Evolutionary conservation across 257 asterid genomes (phyloP), one percentile per base, ranked within the genome.

Genomic region (Asclepias syriaca): DNA sequence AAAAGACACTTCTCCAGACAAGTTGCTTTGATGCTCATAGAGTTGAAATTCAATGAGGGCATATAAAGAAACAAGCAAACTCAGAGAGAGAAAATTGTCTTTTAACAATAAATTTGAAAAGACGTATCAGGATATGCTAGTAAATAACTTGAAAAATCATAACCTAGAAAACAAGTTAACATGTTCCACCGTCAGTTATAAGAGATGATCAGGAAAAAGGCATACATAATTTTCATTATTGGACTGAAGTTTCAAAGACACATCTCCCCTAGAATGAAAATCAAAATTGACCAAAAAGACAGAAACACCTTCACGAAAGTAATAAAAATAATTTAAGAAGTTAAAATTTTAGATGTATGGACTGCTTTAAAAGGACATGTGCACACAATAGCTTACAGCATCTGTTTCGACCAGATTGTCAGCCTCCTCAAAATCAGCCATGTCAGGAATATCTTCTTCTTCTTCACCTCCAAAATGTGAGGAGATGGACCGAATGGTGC

Each of bases 371-470:
- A 22, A 22, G 37, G 53, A 24, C 61, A 69, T n/a, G 10, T 68
- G 22, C 5, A 72, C 19, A 34, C 32, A 32, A 58, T 19, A 80
- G 63, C 95, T 86, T 86, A 91, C 98, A 16, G 97, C 96, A 78
- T 95, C 98, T 40, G 89, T 77, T 80, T 90, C 98, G 71, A 86
- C 81, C 66, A 92, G 87, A 80, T 90, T 88, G 79, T 92, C 99
- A 50, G 89, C 59, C 59, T 89, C 97, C 49, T 89, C 98, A 78
- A 87, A 87, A 75, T 87, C 99, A 68, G 79, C 92, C 88, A 92
- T 87, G 75, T 92, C 99, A 37, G 98, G 99, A 79, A 95, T 92
- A 22, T 92, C 94, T 74, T 92, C 98, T 81, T 88, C 99, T 74
- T 88, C 99, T 77, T 86, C 96, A 53, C 89, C 96, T 67, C 98